These are phyloP conservation scores for Gentiana macrophylla DNA, from an alignment of 257 asterid genomes.

Conservation along the genomic window DNA sequence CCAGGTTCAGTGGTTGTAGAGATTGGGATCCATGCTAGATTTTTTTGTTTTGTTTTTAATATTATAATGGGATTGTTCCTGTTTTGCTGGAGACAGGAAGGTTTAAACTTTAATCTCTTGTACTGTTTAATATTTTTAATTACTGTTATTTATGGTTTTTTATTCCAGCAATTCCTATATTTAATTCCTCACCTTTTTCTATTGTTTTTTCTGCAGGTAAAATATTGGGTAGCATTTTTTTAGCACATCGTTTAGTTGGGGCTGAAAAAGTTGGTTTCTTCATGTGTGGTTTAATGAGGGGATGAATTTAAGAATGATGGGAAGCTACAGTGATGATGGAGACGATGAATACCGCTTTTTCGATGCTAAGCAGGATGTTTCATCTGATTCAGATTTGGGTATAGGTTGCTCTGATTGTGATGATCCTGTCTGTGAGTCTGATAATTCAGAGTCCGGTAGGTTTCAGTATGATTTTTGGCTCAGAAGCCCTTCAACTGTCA, in stretches of 20 bases:
- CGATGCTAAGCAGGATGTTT: constrained; percentile 45
- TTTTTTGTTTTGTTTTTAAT: constrained; percentile 26
- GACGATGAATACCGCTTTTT: constrained; percentile 45
- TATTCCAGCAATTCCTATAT: constrained; percentile 21
- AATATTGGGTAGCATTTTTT: constrained; percentile 27
- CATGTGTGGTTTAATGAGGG: constrained; percentile 49
- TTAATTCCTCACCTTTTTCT: constrained; percentile 13
- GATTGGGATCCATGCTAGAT: constrained; percentile 94
- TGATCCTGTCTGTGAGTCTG: constrained; percentile 24
- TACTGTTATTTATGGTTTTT: background rate
- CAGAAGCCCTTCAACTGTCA: constrained; percentile 44
- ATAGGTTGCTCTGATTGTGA: constrained; percentile 39
- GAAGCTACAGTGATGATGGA: constrained; percentile 17
- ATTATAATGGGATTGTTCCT: constrained; percentile 19
- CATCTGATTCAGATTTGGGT: constrained; percentile 35
- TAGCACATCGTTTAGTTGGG: constrained; percentile 39
- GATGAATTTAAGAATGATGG: constrained; percentile 45
- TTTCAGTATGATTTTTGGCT: constrained; percentile 68
- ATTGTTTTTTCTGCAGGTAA: constrained; percentile 23
- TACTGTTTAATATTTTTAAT: no score
- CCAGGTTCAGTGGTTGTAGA: constrained; percentile 63
- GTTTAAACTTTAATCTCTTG: constrained; percentile 4
- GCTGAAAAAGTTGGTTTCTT: constrained; percentile 32
- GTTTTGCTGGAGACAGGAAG: constrained; percentile 19
- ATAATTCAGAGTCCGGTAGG: constrained; percentile 9